These are phyloP conservation scores for Kwoniella europaea DNA, from an alignment of 768 basidiomycete species.

Conservation along the genomic window DNA sequence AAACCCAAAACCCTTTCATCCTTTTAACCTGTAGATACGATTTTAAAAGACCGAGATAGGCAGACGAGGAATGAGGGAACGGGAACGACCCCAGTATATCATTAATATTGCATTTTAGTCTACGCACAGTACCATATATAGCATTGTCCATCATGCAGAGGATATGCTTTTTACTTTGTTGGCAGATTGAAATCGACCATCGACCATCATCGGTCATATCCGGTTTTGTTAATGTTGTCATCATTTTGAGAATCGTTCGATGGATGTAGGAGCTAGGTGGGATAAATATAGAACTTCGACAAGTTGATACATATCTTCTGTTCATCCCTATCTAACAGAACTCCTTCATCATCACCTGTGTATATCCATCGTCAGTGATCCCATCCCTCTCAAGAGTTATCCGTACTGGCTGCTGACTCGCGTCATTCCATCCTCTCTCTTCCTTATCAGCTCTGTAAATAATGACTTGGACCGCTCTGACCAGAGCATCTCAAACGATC, in stretches of 20 bases:
- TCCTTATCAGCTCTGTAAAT: too few species aligned
- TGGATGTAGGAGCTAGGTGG: background rate
- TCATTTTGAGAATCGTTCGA: background rate
- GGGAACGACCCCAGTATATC: background rate
- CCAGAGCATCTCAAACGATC: too few species aligned
- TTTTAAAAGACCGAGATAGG: too few species aligned
- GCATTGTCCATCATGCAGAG: background rate
- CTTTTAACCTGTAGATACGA: background rate
- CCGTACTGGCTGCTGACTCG: too few species aligned
- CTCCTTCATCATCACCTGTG: too few species aligned
- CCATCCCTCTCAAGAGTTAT: too few species aligned
- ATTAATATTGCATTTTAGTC: conserved; percentile 11
- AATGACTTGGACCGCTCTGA: too few species aligned
- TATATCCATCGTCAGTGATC: too few species aligned
- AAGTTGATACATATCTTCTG: too few species aligned
- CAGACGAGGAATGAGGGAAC: background rate
- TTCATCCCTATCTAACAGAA: too few species aligned
- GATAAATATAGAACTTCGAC: background rate
- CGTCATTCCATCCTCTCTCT: too few species aligned
- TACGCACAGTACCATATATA: background rate
- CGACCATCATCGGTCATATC: background rate
- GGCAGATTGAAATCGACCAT: too few species aligned
- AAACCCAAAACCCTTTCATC: background rate
- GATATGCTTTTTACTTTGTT: background rate
- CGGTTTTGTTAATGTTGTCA: background rate